Evolutionary conservation across 2,329 filamentous ascomycete species (phyloP), one percentile per base, ranked within the genome.

Genomic region (Trichoderma oligosporum): DNA sequence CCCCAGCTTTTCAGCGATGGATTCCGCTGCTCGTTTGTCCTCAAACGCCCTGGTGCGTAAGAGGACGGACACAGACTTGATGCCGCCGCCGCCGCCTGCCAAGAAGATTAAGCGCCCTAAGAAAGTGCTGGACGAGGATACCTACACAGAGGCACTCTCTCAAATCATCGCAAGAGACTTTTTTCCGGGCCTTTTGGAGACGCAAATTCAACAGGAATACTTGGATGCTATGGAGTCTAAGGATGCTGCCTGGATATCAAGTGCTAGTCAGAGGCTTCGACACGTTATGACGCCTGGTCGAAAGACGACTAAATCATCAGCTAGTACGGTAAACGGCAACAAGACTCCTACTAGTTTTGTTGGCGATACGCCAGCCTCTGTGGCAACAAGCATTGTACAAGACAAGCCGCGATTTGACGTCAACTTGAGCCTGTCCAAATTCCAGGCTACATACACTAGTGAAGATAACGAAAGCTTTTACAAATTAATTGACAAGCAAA

Each of bases 381-480:
- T 82, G 1, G 72, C 69, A 20, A 73, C 73, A 35, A 68, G 72
- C 8, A 69, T 67, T 20, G 66, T 69, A 14, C 68, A 70, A 16
- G 70, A 73, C 49, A 76, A 74, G 54, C 75, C 76, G 58, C 73
- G 79, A 29, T 77, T 90, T 16, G 86, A 96, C 68, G 84, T 86
- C 39, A 87, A 86, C 64, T 84, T 97, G 78, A 91, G 87, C 59
- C 80, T 99, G 1, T 84, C 86, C 53, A 83, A 86, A 1, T 99
- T 97, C 66, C 94, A 99, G 68, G 82, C 88, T 3, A 93, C 89
- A 64, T 97, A 97, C 74, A 99, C 93, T 1, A 96, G 91, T 67
- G 94, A 99, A 72, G 94, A 99, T 70, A 97, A 97, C 68, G 94
- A 97, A 69, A 95, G 89, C 65, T 97, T 99, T 76, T 96, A 96